Conservation (phyloP, 139 green algal genomes). For the Chlamydomonas applanata region DNA sequence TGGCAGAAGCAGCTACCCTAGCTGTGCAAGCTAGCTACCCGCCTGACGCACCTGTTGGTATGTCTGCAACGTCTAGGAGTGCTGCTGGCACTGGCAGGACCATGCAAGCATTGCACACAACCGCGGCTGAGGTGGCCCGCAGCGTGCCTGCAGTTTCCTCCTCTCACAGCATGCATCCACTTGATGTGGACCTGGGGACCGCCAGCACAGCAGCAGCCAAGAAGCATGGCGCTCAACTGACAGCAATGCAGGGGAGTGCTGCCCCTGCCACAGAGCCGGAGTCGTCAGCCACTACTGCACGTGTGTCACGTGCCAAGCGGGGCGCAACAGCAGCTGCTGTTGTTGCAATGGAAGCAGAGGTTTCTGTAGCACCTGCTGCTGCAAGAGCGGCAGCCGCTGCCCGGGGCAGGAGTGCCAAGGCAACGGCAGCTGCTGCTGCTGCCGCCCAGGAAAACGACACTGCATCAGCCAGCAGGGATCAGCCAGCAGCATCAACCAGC, state of each 20-base stretch:
- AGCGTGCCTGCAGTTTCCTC: not conserved
- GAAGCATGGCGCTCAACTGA: not conserved
- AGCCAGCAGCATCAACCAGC: too few species aligned
- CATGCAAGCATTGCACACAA: not conserved
- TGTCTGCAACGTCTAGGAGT: not conserved
- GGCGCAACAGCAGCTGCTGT: not conserved
- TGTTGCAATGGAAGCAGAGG: not conserved
- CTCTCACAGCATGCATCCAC: not conserved
- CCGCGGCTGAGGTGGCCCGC: not conserved
- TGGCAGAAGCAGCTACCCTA: conserved; percentile 1
- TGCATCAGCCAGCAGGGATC: too few species aligned
- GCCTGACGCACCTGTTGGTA: not conserved
- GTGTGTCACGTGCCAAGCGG: not conserved
- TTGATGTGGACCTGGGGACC: not conserved
- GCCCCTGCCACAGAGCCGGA: not conserved
- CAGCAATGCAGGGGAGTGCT: not conserved
- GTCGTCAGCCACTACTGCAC: not conserved
- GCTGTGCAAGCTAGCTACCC: not conserved
- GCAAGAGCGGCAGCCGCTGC: not conserved
- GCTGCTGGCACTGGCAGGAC: not conserved
- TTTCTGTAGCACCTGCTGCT: not conserved
- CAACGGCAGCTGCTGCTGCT: not conserved
- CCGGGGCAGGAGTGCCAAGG: not conserved
- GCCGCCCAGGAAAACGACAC: too few species aligned
- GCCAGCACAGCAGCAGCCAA: not conserved